These are phyloP conservation scores for Cyclaneusma minus DNA, from an alignment of 2,329 filamentous ascomycete genomes.

Conservation along the genomic window DNA sequence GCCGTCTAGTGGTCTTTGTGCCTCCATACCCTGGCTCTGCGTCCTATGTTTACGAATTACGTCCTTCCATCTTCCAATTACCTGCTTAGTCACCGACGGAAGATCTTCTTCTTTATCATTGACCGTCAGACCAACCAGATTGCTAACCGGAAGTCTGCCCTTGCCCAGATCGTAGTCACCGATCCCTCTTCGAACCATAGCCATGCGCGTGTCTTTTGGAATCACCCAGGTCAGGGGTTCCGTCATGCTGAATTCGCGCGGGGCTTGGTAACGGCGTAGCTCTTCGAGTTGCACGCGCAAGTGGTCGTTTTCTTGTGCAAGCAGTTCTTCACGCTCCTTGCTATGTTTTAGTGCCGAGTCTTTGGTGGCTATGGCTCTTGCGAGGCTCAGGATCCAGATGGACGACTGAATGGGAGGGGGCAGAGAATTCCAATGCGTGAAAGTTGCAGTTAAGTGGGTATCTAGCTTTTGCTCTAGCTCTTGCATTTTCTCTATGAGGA, in stretches of 20 bases:
- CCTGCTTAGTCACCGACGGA: constrained; percentile 32
- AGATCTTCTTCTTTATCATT: constrained; percentile 38
- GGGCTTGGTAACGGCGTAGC: constrained; percentile 40
- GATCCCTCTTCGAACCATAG: constrained; percentile 32
- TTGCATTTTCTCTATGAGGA: constrained; percentile 20
- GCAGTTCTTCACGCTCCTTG: constrained; percentile 29
- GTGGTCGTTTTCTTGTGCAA: constrained; percentile 36
- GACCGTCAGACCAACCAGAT: constrained; percentile 31
- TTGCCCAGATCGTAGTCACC: constrained; percentile 23
- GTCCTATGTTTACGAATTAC: constrained; percentile 37
- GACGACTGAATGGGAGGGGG: constrained; percentile 37
- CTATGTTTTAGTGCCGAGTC: constrained; percentile 36
- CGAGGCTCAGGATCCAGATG: constrained; percentile 46
- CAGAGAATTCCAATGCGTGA: constrained; percentile 58
- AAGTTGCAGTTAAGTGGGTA: constrained; percentile 65
- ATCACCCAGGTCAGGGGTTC: constrained; percentile 35
- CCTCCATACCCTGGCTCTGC: constrained; percentile 27
- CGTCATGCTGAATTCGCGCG: constrained; percentile 39
- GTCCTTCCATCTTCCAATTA: constrained; percentile 45
- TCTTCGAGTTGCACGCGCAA: constrained; percentile 43
- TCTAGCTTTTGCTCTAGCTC: constrained; percentile 51
- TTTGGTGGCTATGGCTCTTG: constrained; percentile 41
- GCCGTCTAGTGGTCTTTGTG: constrained; percentile 29
- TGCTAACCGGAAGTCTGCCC: no score
- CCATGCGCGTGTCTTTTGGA: constrained; percentile 32